Base-by-base conservation (phyloP, 805 yeast genomes). In the Ogataea neopini region DNA sequence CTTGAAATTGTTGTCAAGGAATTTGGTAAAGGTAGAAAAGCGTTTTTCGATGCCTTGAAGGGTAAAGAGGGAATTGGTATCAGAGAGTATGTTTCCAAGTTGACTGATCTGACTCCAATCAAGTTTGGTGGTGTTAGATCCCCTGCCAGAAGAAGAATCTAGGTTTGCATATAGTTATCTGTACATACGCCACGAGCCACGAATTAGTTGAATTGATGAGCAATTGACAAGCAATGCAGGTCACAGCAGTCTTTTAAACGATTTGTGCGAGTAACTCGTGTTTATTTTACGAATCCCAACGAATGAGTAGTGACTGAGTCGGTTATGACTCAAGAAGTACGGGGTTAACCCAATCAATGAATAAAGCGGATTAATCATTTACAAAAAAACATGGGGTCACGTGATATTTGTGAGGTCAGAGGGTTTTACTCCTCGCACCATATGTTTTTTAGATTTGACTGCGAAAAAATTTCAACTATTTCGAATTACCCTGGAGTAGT, bases 121-220 rank as follows among this genome's bases (percentile, higher is more conserved):
- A 86, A 87, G 68, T 88, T 88, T 61, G 99, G 99, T 75, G 98
- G 98, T 75, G 84, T 80, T 40, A 81, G 94, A 60, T 76, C 96
- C 17, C 95, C 92, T 69, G 81, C 83, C 65, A 75, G 75, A 48
- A 85, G 97, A 74, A 83, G 95, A 71, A 72, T 86, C 39, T 52
- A 47, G 43, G 28, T 18, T 37, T 37, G 41, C 41, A 37, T 25
- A 37, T 14, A 37, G n/a, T n/a, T 26, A 25, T 23, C 17, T 43
- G 45, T 43, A 43, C 33, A 43, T 43, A 43, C 17, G 17, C 22
- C 43, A 40, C 43, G 43, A n/a, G n/a, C n/a, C n/a, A n/a, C n/a
- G n/a, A n/a, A n/a, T n/a, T n/a, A 18, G 6, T 9, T 35, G n/a
- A n/a, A n/a, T n/a, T n/a, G n/a, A n/a, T n/a, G n/a, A n/a, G n/a